Evolutionary conservation across 1,284 basidiomycete genomes (phyloP).

Genomic region (Microbotryum intermedium): DNA sequence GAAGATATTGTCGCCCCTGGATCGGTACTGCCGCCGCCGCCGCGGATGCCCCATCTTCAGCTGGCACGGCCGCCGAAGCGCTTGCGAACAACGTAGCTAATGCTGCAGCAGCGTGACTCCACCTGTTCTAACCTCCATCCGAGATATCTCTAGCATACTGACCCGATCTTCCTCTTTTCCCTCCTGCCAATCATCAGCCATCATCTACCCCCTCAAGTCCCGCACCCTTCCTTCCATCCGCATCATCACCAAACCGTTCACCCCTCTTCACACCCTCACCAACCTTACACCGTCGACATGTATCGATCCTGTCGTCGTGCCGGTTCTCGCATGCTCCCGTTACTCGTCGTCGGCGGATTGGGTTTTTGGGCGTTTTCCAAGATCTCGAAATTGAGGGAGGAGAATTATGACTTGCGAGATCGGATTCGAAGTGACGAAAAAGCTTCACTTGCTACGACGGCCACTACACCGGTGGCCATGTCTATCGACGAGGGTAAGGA

Average conservation of each 20-base stretch:
- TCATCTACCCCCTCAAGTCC: neutral
- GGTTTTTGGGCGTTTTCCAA: neutral
- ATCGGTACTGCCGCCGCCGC: too few species aligned
- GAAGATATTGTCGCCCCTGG: too few species aligned
- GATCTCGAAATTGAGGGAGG: neutral
- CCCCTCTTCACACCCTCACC: neutral
- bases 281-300: neutral
- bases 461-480: neutral
- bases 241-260: neutral
- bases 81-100: too few species aligned
- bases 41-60: too few species aligned
- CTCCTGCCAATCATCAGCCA: neutral
- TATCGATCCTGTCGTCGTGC: neutral
- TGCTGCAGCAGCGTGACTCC: too few species aligned
- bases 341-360: neutral
- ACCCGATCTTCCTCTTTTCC: too few species aligned
- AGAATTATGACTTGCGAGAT: neutral
- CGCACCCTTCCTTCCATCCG: neutral
- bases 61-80: too few species aligned
- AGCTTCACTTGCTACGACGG: too few species aligned
- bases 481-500: neutral
- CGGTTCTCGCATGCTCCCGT: neutral
- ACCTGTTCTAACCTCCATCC: too few species aligned
- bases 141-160: too few species aligned
- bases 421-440: neutral